These are phyloP conservation scores for Glaciozyma martinii DNA, from an alignment of 768 basidiomycete genomes.

Conservation along the genomic window DNA sequence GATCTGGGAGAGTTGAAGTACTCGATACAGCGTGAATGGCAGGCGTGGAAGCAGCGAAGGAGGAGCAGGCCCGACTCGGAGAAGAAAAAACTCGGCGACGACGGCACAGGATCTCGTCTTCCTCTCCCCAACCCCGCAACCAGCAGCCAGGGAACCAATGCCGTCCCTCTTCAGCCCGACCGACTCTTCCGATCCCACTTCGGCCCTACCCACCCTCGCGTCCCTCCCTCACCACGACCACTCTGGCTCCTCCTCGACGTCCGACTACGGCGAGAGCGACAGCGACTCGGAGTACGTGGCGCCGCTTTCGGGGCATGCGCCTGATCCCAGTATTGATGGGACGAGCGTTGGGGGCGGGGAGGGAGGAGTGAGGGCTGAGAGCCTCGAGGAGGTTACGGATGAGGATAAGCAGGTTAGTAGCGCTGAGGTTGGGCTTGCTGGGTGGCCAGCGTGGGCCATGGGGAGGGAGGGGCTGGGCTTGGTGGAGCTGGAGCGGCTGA, in stretches of 20 bases:
- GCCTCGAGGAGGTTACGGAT: conserved; percentile 7
- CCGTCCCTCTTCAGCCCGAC: neutral
- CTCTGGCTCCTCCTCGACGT: neutral
- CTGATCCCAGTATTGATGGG: conserved; percentile 26
- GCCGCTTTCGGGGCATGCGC: conserved; percentile 21
- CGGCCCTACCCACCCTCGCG: neutral
- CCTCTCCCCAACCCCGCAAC: too few relatives aligned
- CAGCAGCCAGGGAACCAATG: too few relatives aligned
- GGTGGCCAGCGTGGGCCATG: neutral
- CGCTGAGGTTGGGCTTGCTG: neutral
- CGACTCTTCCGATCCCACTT: conserved; percentile 7
- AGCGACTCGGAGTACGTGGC: conserved; percentile 18
- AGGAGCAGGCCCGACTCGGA: too few relatives aligned
- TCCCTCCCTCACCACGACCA: neutral
- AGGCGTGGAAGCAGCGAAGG: too few relatives aligned
- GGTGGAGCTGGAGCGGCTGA: neutral
- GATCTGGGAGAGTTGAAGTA: neutral
- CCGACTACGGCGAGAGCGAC: neutral
- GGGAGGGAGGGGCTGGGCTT: too few relatives aligned
- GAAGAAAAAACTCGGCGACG: neutral
- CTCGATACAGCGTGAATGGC: too few relatives aligned
- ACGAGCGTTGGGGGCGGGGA: conserved; percentile 21
- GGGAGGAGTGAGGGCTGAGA: conserved; percentile 12
- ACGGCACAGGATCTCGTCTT: too few relatives aligned
- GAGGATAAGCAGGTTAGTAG: conserved; percentile 25